Base-by-base conservation (phyloP, 352 stramenopile species). In the Phytophthora melonis region DNA sequence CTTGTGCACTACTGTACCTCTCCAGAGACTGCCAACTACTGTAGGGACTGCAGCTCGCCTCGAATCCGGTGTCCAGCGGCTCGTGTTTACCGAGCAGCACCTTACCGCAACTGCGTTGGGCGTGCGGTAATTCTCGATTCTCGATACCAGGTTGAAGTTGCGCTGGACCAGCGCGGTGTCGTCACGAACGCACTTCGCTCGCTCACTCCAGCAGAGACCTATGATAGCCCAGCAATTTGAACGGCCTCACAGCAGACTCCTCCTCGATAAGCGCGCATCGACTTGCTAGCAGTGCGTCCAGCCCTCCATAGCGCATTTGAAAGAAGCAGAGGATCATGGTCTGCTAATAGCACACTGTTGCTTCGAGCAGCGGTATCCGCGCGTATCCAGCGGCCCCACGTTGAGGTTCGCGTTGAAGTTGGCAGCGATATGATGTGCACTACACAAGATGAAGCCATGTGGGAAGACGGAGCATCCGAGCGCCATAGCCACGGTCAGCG, bases 381-480 rank as follows among this genome's bases (percentile, higher is more conserved):
- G n/a, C n/a, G n/a, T n/a, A n/a, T n/a, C n/a, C 25, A 30, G 25
- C 25, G 25, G 25, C 25, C 25, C 43, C n/a, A 45, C 32, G n/a
- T 50, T 23, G 55, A 45, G 16, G 3, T 50, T 47, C 16, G 11
- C n/a, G 14, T 55, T 55, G 50, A 55, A 57, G 23, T 30, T 43
- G 14, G 41, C 41, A 14, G 5, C 53, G 23, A 43, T 66, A 61
- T 74, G 23, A 43, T 66, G 68, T 74, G 21, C 9, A 9, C 21
- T 25, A 74, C 59, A 63, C 47, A 14, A 74, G 2, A 19, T 59
- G 50, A 58, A 68, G 58, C 66, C 49, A 68, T 69, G 27, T 74
- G 11, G n/a, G 34, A 25, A 63, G 41, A 68, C 53, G 63, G 63
- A 30, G 23, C 52, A 56, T 27, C 18, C 11, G 13, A 49, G 39